These are phyloP conservation scores for Trichomonas gallinae DNA, from an alignment of 208 protist genomes.

Conservation along the genomic window DNA sequence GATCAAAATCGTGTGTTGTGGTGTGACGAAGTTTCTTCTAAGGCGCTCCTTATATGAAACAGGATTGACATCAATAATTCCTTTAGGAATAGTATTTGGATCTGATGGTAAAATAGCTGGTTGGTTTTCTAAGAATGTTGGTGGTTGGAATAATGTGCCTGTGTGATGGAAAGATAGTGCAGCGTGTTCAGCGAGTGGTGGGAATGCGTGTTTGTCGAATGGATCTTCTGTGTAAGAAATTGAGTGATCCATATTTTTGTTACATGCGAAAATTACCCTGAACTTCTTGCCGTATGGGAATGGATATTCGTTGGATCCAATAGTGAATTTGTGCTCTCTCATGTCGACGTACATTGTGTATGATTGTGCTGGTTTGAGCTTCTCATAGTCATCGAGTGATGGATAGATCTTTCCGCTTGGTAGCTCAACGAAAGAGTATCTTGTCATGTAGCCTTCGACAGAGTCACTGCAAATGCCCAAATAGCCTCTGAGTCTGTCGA, in stretches of 20 bases:
- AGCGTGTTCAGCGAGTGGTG: not conserved
- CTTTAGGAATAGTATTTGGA: not conserved
- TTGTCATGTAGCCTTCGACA: not conserved
- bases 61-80: not conserved
- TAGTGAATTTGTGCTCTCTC: not conserved
- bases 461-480: not conserved
- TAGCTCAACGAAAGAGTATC: not conserved
- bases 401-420: constrained; percentile 5
- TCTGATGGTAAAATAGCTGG: not conserved
- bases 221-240: not conserved
- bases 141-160: not conserved
- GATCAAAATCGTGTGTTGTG: not conserved
- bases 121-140: not conserved
- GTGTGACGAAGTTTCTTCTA: not conserved
- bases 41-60: not conserved
- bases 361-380: not conserved
- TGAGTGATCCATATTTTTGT: not conserved
- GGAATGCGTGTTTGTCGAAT: not conserved
- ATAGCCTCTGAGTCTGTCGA: not conserved
- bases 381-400: not conserved
- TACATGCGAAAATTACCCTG: not conserved
- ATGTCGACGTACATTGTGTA: not conserved
- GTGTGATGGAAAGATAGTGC: not conserved
- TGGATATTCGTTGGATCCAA: not conserved
- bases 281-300: not conserved